Conservation (phyloP, 1,139 yeast species). For the Meyerozyma guilliermondii region DNA sequence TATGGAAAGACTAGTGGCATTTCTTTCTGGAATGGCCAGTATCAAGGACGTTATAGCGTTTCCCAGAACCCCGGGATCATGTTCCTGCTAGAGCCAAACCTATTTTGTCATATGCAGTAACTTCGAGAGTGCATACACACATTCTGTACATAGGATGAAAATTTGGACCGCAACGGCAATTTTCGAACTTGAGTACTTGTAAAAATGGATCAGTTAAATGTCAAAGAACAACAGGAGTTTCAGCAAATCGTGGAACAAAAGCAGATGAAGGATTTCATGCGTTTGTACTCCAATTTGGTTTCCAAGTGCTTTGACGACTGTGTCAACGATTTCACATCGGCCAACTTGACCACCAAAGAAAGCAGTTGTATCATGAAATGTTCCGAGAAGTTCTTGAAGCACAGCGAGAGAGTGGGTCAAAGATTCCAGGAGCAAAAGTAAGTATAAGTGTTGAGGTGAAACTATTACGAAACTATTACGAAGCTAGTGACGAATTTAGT, state of each 20-base stretch:
- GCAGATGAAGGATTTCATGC: slow-evolving; percentile 99
- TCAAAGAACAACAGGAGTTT: slow-evolving; percentile 93
- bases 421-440: slow-evolving; percentile 96
- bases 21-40: slow-evolving; percentile 67
- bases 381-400: slow-evolving; percentile 95
- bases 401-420: slow-evolving; percentile 96
- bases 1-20: slow-evolving; percentile 76
- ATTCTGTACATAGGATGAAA: slow-evolving; percentile 1
- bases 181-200: not conserved
- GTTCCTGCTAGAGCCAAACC: slow-evolving; percentile 25
- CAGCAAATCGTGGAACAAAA: slow-evolving; percentile 93
- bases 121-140: slow-evolving; percentile 1
- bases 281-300: slow-evolving; percentile 87
- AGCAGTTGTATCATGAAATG: slow-evolving; percentile 83
- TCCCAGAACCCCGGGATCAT: slow-evolving; percentile 45
- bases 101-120: not conserved
- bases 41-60: slow-evolving; percentile 85
- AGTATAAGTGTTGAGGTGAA: too few relatives aligned
- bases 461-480: too few relatives aligned
- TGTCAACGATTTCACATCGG: slow-evolving; percentile 95
- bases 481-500: too few relatives aligned
- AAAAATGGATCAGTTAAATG: slow-evolving; percentile 74
- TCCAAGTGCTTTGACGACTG: slow-evolving; percentile 97
- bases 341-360: slow-evolving; percentile 80
- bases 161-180: slow-evolving; percentile 1